Base-by-base conservation (phyloP, 1,139 yeast species). In the Hanseniaspora gamundiae region DNA sequence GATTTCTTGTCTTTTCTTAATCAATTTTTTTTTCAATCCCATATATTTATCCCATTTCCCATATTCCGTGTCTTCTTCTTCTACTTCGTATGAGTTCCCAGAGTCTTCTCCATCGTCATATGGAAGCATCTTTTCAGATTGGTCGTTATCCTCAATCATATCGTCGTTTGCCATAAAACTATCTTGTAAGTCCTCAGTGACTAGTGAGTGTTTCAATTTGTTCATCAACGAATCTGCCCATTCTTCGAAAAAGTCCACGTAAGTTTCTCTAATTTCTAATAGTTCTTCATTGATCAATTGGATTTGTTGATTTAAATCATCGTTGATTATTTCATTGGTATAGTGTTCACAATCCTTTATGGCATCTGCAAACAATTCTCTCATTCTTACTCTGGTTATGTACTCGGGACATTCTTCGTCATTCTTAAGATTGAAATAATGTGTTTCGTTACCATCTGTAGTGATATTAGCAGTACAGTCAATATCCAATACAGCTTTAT, bases 1-100 rank as follows among this genome's bases (percentile, higher is more conserved):
- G 33, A 85, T 62, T 27, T 64, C 64, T 51, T 82, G 85, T 46
- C 94, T 70, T 17, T 39, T 44, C 8, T 39, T 38, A 7, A 44
- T 41, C 20, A 44, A 30, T 22, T 41, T 41, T n/a, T 39, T 41
- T 27, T 44, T 44, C 26, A 44, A 39, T 2, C 28, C 21, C 17
- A 38, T 36, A 28, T 38, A 41, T 9, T 44, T 39, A 10, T 40
- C 31, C 47, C 47, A 44, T 38, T 39, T 38, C 10, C 26, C 22
- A 14, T 19, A 14, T 20, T 33, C 20, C 17, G 31, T 35, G 14
- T 40, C 35, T 16, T 29, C 35, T 8, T 39, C 31, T 16, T 22
- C 28, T 17, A 22, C 39, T 17, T 31, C 39, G 5, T 41, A 6
- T 8, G 20, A 17, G 6, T 29, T 22, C 8, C 28, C 35, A 16